Evolutionary conservation across 2,329 filamentous ascomycete genomes (phyloP).

Genomic region (Aspergillus tanneri): DNA sequence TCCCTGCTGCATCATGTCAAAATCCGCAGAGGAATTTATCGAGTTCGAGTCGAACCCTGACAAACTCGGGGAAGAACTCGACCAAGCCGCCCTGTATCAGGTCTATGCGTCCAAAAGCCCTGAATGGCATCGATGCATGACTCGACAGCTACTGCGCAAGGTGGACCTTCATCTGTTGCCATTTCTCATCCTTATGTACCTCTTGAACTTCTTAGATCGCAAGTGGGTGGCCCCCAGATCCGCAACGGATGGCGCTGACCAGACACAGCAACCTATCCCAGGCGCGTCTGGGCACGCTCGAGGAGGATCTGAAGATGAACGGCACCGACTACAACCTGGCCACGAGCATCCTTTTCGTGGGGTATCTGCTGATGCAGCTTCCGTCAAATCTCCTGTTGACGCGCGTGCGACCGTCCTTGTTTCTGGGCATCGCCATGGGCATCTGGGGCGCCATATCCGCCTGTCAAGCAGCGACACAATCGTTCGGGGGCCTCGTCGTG

Average conservation of each 20-base stretch:
- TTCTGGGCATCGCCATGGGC: constrained; percentile 47
- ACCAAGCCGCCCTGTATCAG: constrained; percentile 29
- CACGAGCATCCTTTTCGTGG: constrained; percentile 57
- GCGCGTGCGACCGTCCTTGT: constrained; percentile 53
- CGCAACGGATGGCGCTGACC: background rate
- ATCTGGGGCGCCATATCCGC: constrained; percentile 38
- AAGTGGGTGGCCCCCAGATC: constrained; percentile 20
- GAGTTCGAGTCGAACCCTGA: background rate
- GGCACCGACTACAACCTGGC: constrained; percentile 59
- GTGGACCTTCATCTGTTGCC: constrained; percentile 32
- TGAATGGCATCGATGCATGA: constrained; percentile 30
- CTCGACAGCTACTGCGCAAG: constrained; percentile 25
- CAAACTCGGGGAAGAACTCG: constrained; percentile 2
- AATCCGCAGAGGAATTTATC: constrained; percentile 1
- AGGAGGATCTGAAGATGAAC: constrained; percentile 54
- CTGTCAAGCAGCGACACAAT: constrained; percentile 37
- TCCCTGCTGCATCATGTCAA: background rate
- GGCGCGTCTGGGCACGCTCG: constrained; percentile 55
- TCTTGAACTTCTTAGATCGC: constrained; percentile 35
- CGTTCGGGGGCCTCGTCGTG: constrained; percentile 43
- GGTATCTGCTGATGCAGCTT: constrained; percentile 62
- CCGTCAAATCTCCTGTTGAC: constrained; percentile 61
- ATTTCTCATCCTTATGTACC: constrained; percentile 32
- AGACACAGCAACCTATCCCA: constrained; percentile 52
- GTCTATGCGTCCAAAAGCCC: constrained; percentile 25